phyloP scores from a whole-genome alignment of 495 filamentous ascomycete genomes.

The Lophium mytilinum region DNA sequence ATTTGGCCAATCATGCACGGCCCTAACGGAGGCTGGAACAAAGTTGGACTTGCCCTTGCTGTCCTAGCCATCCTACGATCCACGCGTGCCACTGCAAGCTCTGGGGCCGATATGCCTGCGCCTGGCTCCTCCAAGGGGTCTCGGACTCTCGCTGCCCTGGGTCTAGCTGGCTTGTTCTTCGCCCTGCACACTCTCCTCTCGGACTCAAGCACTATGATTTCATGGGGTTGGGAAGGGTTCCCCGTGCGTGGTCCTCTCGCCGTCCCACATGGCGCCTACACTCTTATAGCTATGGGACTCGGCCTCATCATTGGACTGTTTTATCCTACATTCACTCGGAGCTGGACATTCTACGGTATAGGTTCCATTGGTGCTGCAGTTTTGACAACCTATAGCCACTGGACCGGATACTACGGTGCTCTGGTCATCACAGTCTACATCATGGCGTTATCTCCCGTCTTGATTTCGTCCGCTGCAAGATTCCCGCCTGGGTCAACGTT shows the following conservation, averaged over 20 bases:
- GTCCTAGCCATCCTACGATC: constrained; percentile 58
- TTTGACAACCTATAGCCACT: constrained; percentile 70
- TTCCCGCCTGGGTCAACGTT: constrained; percentile 71
- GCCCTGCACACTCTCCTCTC: constrained; percentile 89
- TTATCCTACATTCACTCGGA: constrained; percentile 57
- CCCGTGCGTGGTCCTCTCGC: constrained; percentile 85
- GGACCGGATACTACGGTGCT: constrained; percentile 86
- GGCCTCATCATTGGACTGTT: constrained; percentile 76
- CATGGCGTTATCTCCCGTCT: constrained; percentile 67
- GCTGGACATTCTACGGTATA: constrained; percentile 74
- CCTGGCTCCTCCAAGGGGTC: constrained; percentile 50
- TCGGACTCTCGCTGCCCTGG: constrained; percentile 60
- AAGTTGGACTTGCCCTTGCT: constrained; percentile 66
- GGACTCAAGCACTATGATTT: constrained; percentile 97
- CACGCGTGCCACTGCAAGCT: constrained; percentile 27
- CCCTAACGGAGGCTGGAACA: constrained; percentile 89
- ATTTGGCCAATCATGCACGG: constrained; percentile 91
- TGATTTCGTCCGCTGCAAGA: constrained; percentile 66
- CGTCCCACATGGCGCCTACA: constrained; percentile 77
- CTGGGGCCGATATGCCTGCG: constrained; percentile 18
- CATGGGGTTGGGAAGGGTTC: constrained; percentile 98
- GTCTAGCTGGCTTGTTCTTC: constrained; percentile 79
- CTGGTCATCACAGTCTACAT: constrained; percentile 68
- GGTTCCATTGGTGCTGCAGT: constrained; percentile 72
- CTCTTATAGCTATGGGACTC: constrained; percentile 75